Conservation (phyloP, 2,329 filamentous ascomycete genomes). For the Aureobasidium zeae region DNA sequence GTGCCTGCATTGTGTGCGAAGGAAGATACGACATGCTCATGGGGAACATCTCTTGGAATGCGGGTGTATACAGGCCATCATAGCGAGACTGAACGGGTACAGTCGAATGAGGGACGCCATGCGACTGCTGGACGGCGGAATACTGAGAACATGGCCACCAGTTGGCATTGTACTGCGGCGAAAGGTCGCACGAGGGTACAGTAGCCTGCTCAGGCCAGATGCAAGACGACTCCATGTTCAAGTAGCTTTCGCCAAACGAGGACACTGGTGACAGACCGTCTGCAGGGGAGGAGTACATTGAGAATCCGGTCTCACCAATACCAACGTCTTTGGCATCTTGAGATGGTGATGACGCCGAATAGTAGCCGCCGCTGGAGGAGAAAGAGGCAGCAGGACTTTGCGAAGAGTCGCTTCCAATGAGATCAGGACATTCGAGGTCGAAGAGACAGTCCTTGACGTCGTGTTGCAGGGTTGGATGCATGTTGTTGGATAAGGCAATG, state of each 20-base stretch:
- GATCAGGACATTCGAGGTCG: conserved; percentile 10
- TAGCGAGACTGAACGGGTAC: background rate
- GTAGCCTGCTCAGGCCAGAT: conserved; percentile 4
- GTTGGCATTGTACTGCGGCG: background rate
- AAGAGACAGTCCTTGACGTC: conserved; percentile 7
- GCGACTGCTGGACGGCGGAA: background rate
- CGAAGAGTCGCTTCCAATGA: conserved; percentile 6
- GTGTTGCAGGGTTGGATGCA: background rate
- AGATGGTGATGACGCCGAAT: background rate
- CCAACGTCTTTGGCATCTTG: background rate
- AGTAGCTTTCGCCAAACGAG: background rate
- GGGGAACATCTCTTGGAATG: background rate
- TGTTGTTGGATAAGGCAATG: background rate
- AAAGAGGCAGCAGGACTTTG: conserved; percentile 3
- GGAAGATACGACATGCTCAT: background rate
- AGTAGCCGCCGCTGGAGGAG: background rate
- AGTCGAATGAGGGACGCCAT: background rate
- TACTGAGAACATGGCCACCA: background rate
- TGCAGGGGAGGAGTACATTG: background rate
- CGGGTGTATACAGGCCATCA: background rate
- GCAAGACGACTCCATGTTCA: background rate
- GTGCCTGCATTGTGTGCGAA: background rate
- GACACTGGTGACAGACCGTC: conserved; percentile 3
- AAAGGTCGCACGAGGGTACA: background rate
- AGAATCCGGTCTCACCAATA: background rate